Base-by-base conservation (phyloP, 2,329 filamentous ascomycete genomes). In the Tricladium varicosporioides region DNA sequence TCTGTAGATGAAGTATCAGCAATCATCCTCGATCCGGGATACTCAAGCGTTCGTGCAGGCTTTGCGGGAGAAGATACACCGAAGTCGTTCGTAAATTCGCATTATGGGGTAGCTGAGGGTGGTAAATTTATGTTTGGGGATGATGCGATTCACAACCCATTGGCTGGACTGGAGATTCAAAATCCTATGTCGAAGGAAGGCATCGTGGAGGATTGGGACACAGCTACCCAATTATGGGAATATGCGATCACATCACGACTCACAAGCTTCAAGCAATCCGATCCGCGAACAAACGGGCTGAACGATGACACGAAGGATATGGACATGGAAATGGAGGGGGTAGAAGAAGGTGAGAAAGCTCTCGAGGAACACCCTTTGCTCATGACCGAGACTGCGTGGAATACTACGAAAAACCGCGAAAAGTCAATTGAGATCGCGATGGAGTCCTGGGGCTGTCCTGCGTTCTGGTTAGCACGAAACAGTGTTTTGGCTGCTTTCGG, bases 31-130 rank as follows among this genome's bases (percentile, higher is more conserved):
- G 94, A 99, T 71, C 90, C 94, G 2, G 94, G 95, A 60, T 97
- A 92, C 77, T 91, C 89, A 70, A 88, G 86, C 65, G 92, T 90
- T 43, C 92, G 95, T 75, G 94, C 92, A 59, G 94, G 94, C 57
- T 99, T 97, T 70, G 95, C 95, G 11, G 94, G 95, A 70, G 95
- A 99, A 82, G 94, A 99, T 76, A 88, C 92, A 0, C 94, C 94
- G 66, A 97, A 97, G 78, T 92, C 91, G 31, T 86, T 97, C 56
- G 82, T 96, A 57, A 92, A 93, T 27, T 94, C 92, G 46, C 91
- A 89, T 76, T 99, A 99, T 76, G 92, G 89, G 54, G 68, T 81
- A 54, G 74, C 79, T 46, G 76, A 75, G 19, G 68, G 22, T 7
- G 22, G 75, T 66, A 78, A 80, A 62, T 74, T 80, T 32, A 73